Base-by-base conservation (phyloP, 208 protist species). In the Herpetomonas tarakana region DNA sequence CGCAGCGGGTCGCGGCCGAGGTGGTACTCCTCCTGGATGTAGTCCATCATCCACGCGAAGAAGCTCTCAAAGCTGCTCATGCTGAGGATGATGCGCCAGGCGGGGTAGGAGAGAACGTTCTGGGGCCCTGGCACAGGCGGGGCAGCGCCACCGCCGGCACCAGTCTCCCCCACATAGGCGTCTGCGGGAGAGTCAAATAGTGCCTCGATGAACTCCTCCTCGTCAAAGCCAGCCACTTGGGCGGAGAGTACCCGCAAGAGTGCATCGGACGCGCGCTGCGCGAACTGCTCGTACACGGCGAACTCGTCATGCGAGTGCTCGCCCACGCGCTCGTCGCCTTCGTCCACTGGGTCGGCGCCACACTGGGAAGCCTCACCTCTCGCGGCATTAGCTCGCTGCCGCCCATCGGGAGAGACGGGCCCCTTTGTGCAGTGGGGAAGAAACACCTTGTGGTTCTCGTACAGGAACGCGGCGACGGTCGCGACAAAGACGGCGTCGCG, bases 61-160 rank as follows among this genome's bases (percentile, higher is more conserved):
- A 95, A 95, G 57, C 75, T 70, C 41, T 91, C 74, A 68, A 93
- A 95, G 55, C 72, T 76, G 50, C 76, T 90, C 58, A 92, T 88
- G 3, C 86, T 76, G 26, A 87, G 71, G 39, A 95, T 52, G 16
- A 95, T 58, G 22, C 84, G 78, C 82, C 86, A 91, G 28, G 86
- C 83, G 1, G 78, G 78, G 52, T 86, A 95, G 2, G 85, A 91
- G 25, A 95, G 72, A 25, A 91, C 71, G 44, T 76, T 77, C 25
- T 76, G 68, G 26, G 68, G 54, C 2, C 62, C 56, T 3, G 11
- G 24, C 26, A 18, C 16, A 16, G 46, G 26, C 56, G 39, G 24
- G 21, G 0, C 58, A 2, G 41, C 24, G 2, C 18, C 28, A 2
- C 9, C 18, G 30, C 18, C 29, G 22, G 47, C 26, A 25, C 24